phyloP scores from a whole-genome alignment of 2,329 filamentous ascomycete genomes.

The Colletotrichum sp. region DNA sequence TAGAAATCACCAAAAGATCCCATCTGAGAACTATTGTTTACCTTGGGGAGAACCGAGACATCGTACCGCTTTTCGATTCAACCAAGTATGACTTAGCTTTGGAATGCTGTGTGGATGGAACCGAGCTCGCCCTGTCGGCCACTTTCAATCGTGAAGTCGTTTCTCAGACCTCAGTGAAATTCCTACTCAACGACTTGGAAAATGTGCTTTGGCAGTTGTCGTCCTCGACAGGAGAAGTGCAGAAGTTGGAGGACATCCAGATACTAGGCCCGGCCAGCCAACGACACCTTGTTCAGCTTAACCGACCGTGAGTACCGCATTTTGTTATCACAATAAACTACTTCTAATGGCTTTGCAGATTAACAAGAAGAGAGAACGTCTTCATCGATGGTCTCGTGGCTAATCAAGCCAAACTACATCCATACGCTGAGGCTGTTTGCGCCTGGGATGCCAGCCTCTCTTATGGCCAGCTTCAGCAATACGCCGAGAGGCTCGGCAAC shows the following conservation, averaged over 20 bases:
- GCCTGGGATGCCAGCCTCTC: slow-evolving; percentile 6
- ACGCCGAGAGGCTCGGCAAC: background rate
- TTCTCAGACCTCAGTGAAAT: background rate
- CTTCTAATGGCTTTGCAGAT: background rate
- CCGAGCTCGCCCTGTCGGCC: background rate
- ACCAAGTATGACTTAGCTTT: background rate
- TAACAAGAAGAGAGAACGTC: background rate
- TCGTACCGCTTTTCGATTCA: background rate
- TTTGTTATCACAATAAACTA: fast-evolving
- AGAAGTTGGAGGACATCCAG: background rate
- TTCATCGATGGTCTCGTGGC: background rate
- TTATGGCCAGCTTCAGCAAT: background rate
- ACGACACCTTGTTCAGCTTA: background rate
- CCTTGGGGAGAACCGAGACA: background rate
- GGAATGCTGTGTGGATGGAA: background rate
- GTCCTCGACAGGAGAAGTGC: background rate
- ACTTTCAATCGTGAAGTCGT: background rate
- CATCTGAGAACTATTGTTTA: background rate
- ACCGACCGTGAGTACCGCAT: background rate
- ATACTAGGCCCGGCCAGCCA: background rate
- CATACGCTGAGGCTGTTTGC: background rate
- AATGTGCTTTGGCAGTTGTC: slow-evolving; percentile 1
- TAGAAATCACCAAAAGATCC: fast-evolving
- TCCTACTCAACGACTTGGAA: background rate
- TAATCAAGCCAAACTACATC: background rate